Percentiles rank a stretch among this genome's conserved stretches.
Evolutionary conservation across 768 basidiomycete species (phyloP).

Genomic region (Lactifluus rugatus): DNA sequence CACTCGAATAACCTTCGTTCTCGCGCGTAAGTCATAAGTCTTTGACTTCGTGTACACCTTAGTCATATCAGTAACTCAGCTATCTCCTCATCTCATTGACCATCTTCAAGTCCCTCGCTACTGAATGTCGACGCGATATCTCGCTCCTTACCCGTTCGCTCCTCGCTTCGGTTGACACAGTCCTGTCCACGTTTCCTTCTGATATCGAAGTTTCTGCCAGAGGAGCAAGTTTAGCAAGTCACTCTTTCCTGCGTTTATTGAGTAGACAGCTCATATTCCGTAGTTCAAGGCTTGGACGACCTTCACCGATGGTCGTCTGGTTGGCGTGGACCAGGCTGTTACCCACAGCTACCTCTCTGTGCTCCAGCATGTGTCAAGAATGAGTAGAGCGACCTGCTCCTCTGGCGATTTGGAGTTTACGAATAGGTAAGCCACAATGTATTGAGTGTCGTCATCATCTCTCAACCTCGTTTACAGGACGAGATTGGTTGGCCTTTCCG

Average conservation of each 20-base stretch:
- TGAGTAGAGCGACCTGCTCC: slow-evolving; percentile 42
- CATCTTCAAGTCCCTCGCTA: slow-evolving; percentile 71
- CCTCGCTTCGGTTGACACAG: slow-evolving; percentile 51
- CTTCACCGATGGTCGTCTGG: slow-evolving; percentile 76
- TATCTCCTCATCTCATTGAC: slow-evolving; percentile 75
- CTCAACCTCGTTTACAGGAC: slow-evolving; percentile 38
- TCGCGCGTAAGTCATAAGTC: slow-evolving; percentile 53
- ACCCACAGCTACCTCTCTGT: slow-evolving; percentile 63
- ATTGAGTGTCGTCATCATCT: neutral
- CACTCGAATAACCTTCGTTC: slow-evolving; percentile 65
- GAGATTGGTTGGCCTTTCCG: slow-evolving; percentile 77
- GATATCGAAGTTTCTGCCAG: slow-evolving; percentile 73
- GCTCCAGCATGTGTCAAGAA: slow-evolving; percentile 51
- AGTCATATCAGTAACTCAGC: slow-evolving; percentile 28
- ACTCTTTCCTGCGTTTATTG: neutral
- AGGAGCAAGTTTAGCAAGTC: slow-evolving; percentile 70
- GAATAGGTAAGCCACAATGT: slow-evolving; percentile 48
- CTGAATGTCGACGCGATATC: slow-evolving; percentile 81
- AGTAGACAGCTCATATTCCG: neutral
- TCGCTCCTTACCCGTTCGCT: slow-evolving; percentile 63
- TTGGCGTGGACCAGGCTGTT: slow-evolving; percentile 64
- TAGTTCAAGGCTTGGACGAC: slow-evolving; percentile 91
- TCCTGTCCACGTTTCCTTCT: slow-evolving; percentile 41
- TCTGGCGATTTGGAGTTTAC: slow-evolving; percentile 56
- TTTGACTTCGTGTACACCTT: neutral